These are phyloP conservation scores for Lasiosphaeriaceae sp. DNA, from an alignment of 495 filamentous ascomycete species.

Conservation along the genomic window DNA sequence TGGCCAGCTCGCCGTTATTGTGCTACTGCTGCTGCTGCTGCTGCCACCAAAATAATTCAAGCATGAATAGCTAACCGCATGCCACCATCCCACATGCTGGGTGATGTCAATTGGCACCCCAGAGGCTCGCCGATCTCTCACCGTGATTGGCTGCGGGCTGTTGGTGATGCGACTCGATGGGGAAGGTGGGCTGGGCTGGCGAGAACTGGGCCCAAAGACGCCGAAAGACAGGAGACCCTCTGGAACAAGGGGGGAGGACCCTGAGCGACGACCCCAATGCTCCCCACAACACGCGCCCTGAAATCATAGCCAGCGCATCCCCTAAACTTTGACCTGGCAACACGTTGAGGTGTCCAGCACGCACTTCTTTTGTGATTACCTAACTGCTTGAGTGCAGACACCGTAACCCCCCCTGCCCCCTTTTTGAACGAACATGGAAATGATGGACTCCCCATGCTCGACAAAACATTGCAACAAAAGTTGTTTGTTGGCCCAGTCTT, in stretches of 20 bases:
- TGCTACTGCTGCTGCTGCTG: too few species aligned
- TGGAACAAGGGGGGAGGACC: not conserved
- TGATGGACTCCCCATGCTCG: too few species aligned
- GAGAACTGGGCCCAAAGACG: not conserved
- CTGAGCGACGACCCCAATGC: not conserved
- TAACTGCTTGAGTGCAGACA: too few species aligned
- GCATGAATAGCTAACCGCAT: not conserved
- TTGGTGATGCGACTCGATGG: slow-evolving; percentile 10
- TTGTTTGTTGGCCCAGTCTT: not conserved
- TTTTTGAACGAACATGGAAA: too few species aligned
- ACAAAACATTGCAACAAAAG: not conserved
- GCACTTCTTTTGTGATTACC: not conserved
- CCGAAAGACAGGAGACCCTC: not conserved
- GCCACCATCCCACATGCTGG: not conserved
- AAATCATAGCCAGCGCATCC: not conserved
- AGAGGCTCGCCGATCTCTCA: not conserved
- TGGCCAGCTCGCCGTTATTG: not conserved
- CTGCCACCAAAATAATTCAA: too few species aligned
- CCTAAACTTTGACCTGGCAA: too few species aligned
- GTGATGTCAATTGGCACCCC: slow-evolving; percentile 22
- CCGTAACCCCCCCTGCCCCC: too few species aligned
- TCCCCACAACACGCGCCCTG: not conserved
- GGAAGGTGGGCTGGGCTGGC: not conserved
- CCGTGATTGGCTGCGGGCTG: slow-evolving; percentile 15
- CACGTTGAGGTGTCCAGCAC: not conserved